Evolutionary conservation across 2,329 filamentous ascomycete genomes (phyloP).

Genomic region (Claviceps quebecensis): DNA sequence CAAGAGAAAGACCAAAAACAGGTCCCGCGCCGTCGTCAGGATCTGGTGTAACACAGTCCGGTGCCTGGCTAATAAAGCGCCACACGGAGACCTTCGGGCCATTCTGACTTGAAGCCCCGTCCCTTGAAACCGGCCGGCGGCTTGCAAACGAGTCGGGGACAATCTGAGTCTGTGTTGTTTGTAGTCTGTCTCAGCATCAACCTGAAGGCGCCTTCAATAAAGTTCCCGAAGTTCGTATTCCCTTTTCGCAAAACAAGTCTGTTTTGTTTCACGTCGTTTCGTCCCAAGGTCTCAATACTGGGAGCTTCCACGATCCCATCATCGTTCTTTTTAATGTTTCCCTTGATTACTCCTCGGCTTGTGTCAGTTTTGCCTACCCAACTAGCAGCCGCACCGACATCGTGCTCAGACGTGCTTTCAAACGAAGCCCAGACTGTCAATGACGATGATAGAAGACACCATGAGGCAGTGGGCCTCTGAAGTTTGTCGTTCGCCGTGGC

Average conservation of each 20-base stretch:
- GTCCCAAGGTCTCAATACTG: not conserved
- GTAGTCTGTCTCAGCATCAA: not conserved
- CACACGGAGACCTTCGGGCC: not conserved
- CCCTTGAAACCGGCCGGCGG: conserved; percentile 42
- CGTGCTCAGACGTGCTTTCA: not conserved
- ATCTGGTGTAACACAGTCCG: not conserved
- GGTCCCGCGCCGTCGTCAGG: not conserved
- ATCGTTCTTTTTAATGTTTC: not conserved
- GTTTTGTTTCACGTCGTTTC: conserved; percentile 6
- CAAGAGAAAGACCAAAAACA: not conserved
- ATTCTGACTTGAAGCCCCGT: conserved; percentile 7
- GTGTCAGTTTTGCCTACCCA: not conserved
- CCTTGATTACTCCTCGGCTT: not conserved
- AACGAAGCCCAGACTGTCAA: not conserved
- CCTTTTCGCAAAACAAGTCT: conserved; percentile 8
- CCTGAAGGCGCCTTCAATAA: not conserved
- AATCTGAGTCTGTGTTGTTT: not conserved
- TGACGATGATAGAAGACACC: not conserved
- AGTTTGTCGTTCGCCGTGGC: no score
- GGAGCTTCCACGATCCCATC: not conserved
- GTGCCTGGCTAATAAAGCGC: not conserved
- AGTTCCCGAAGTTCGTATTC: conserved; percentile 5
- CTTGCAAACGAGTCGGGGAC: not conserved
- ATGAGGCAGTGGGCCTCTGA: not conserved
- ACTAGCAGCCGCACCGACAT: not conserved